Evolutionary conservation across 1,284 basidiomycete genomes (phyloP).

Genomic region (Anthracocystis panici-leucophaei): DNA sequence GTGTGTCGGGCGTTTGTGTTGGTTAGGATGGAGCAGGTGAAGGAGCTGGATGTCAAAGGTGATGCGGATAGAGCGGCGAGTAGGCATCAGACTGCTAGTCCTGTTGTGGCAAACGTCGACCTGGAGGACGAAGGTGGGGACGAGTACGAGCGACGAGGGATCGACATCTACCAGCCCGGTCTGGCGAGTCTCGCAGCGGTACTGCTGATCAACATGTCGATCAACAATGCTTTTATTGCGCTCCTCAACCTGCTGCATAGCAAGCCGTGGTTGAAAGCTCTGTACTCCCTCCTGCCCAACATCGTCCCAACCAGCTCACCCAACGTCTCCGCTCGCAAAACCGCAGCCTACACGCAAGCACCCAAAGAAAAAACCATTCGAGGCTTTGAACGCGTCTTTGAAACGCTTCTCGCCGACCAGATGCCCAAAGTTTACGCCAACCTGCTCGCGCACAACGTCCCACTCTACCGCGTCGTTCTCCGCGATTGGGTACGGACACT

Average conservation of each 20-base stretch:
- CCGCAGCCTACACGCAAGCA: conserved; percentile 11
- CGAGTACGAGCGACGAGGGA: conserved; percentile 35
- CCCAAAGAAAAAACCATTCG: conserved; percentile 46
- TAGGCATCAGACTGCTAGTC: conserved; percentile 21
- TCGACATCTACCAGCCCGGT: conserved; percentile 62
- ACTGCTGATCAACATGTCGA: conserved; percentile 86
- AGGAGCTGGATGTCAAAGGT: conserved; percentile 33
- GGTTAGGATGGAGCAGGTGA: conserved; percentile 83
- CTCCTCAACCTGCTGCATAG: conserved; percentile 80
- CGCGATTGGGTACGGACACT: conserved; percentile 57
- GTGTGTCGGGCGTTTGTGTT: conserved; percentile 92
- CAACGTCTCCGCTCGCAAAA: conserved; percentile 17
- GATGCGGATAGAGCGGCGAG: conserved; percentile 31
- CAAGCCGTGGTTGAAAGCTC: conserved; percentile 60
- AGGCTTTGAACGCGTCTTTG: conserved; percentile 79
- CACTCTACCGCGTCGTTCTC: conserved; percentile 43
- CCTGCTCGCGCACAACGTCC: conserved; percentile 53
- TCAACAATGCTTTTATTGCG: conserved; percentile 81
- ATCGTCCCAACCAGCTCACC: conserved; percentile 1
- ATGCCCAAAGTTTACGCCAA: conserved; percentile 85
- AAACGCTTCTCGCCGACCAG: conserved; percentile 87
- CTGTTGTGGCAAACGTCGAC: background rate
- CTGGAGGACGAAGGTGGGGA: conserved; percentile 9
- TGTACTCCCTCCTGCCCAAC: conserved; percentile 54
- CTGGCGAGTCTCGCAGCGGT: conserved; percentile 79